A percentile compares a stretch with the other conserved stretches of the same genome.
phyloP scores from a whole-genome alignment of 208 protist genomes.

The Herpetomonas tarakana region DNA sequence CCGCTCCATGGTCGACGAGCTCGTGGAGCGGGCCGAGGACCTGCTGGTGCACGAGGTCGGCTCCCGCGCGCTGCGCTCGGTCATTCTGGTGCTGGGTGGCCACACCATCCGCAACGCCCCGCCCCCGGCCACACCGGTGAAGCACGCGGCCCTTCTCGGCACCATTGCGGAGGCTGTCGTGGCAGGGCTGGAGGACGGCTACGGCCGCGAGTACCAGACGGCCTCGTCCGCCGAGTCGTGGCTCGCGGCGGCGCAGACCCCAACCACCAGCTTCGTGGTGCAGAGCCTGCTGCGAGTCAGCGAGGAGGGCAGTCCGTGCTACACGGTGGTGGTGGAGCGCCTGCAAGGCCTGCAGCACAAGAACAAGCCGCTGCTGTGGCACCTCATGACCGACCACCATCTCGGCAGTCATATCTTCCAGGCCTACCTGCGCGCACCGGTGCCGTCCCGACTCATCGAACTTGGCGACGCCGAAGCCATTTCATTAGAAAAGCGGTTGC shows the following conservation, averaged over 20 bases:
- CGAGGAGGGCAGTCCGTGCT: slow-evolving; percentile 33
- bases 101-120: slow-evolving; percentile 65
- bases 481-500: neutral
- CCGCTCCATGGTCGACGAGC: slow-evolving; percentile 54
- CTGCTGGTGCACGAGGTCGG: slow-evolving; percentile 73
- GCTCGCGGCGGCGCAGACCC: slow-evolving; percentile 61
- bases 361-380: slow-evolving; percentile 43
- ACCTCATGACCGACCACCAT: slow-evolving; percentile 49
- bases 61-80: slow-evolving; percentile 68
- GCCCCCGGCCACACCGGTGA: slow-evolving; percentile 28
- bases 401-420: slow-evolving; percentile 83
- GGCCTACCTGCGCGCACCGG: slow-evolving; percentile 69
- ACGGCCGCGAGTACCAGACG: slow-evolving; percentile 37
- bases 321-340: slow-evolving; percentile 43
- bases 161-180: slow-evolving; percentile 44
- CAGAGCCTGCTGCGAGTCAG: slow-evolving; percentile 83
- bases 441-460: slow-evolving; percentile 34
- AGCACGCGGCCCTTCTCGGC: slow-evolving; percentile 40
- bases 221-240: slow-evolving; percentile 39
- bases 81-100: slow-evolving; percentile 80
- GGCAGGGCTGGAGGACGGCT: slow-evolving; percentile 47
- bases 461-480: slow-evolving; percentile 30
- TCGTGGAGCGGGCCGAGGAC: slow-evolving; percentile 60
- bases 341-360: slow-evolving; percentile 49
- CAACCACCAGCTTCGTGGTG: slow-evolving; percentile 75